phyloP scores from a whole-genome alignment of 352 stramenopile species.

The Globisporangium orthogonon region DNA sequence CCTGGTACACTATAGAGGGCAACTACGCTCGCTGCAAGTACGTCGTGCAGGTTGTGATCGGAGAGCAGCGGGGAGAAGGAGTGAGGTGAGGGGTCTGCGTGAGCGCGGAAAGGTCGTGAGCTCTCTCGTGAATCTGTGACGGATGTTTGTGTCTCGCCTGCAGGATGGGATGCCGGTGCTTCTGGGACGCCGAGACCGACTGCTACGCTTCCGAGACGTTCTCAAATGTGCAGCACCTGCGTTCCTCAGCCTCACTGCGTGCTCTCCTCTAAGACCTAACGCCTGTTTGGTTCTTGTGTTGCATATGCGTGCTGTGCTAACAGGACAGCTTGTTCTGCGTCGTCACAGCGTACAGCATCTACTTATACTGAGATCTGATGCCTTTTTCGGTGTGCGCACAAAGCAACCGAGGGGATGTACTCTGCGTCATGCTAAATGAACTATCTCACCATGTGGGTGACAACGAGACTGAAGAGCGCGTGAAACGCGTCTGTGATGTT shows the following conservation, averaged over 20 bases:
- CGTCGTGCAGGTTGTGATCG: slow-evolving; percentile 88
- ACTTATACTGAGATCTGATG: slow-evolving; percentile 61
- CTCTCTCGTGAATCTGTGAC: neutral
- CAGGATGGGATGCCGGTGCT: slow-evolving; percentile 88
- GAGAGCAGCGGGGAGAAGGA: slow-evolving; percentile 84
- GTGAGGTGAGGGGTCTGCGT: slow-evolving; percentile 34
- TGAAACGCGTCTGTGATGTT: slow-evolving; percentile 87
- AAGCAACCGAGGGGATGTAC: neutral
- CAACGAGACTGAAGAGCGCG: slow-evolving; percentile 62
- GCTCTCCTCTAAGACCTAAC: neutral
- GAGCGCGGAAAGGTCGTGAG: neutral
- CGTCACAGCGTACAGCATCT: slow-evolving; percentile 83
- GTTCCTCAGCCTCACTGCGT: too few relatives aligned
- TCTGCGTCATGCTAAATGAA: neutral
- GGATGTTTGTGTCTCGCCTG: neutral
- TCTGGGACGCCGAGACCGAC: slow-evolving; percentile 88
- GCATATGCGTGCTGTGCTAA: neutral
- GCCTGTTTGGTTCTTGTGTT: neutral
- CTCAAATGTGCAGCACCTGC: slow-evolving; percentile 56
- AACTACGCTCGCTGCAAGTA: slow-evolving; percentile 89
- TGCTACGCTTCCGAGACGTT: slow-evolving; percentile 88
- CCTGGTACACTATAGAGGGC: slow-evolving; percentile 18
- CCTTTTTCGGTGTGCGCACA: neutral
- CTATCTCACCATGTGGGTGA: slow-evolving; percentile 28
- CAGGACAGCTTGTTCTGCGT: slow-evolving; percentile 89